Percentiles rank a stretch among this genome's conserved stretches.
phyloP scores from a whole-genome alignment of 805 yeast species.

The Pichia exigua region DNA sequence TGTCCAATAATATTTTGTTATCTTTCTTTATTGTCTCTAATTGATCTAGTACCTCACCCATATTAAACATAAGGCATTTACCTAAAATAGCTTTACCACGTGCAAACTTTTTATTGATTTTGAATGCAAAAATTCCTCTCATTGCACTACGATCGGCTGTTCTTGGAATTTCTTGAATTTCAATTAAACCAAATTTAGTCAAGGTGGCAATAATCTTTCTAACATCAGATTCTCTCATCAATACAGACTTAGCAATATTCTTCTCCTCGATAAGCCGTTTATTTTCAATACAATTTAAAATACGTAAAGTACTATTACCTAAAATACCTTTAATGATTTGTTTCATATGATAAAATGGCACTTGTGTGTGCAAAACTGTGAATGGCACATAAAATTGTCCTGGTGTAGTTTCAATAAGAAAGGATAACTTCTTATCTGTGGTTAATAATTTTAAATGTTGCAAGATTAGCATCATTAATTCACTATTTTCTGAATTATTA shows the following conservation, averaged over 20 bases:
- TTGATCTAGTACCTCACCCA: constrained; percentile 43
- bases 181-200: constrained; percentile 63
- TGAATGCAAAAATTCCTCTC: constrained; percentile 76
- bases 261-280: constrained; percentile 79
- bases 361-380: constrained; percentile 36
- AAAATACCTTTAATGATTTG: constrained; percentile 50
- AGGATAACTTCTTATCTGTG: constrained; percentile 42
- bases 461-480: constrained; percentile 20
- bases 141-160: constrained; percentile 88
- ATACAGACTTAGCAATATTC: constrained; percentile 61
- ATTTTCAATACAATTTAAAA: constrained; percentile 68
- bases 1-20: constrained; percentile 61
- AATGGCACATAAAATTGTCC: constrained; percentile 59
- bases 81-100: constrained; percentile 30
- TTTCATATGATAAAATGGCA: constrained; percentile 47
- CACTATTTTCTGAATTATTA: constrained; percentile 11
- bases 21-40: constrained; percentile 48
- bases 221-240: constrained; percentile 71
- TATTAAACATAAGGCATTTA: constrained; percentile 41
- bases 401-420: constrained; percentile 50
- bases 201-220: constrained; percentile 63
- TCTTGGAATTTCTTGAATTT: constrained; percentile 89
- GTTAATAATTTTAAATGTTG: constrained; percentile 66
- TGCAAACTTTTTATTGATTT: constrained; percentile 26
- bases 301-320: constrained; percentile 61